Base-by-base conservation (phyloP, 108 stramenopile genomes). In the Schizochytrium sp. region DNA sequence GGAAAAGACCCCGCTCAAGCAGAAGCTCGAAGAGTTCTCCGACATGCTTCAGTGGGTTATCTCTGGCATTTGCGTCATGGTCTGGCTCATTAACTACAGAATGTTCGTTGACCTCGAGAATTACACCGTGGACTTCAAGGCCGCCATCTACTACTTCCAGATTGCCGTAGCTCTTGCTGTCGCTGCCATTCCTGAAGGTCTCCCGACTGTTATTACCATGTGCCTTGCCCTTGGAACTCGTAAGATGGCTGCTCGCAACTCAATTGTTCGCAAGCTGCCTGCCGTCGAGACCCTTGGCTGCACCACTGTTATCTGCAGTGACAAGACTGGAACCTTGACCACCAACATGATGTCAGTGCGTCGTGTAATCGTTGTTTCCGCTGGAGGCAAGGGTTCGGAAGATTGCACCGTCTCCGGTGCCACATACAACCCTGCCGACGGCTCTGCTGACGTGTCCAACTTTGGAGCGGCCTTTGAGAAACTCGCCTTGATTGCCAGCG, bases 271-370 rank as follows among this genome's bases (percentile, higher is more conserved):
- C 89, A 93, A 94, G 56, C 95, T 97, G 72, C 97, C 96, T 47
- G 95, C 95, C 42, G 98, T 98, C 5, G 99, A 99, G 93, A 98
- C 99, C 15, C 92, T 99, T 89, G 99, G 99, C 46, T 98, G 95
- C 89, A 97, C 96, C 7, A 94, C 94, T 58, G 97, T 97, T 72
- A 97, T 99, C 88, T 98, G 97, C 91, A 96, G 96, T 17, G 99
- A 99, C 94, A 99, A 99, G 91, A 99, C 99, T 5, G 99, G 99
- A 47, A 99, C 99, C 15, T 92, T 99, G 3, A 99, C 99, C 2
- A 96, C 97, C 59, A 98, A 98, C 93, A 95, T 97, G 92, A 98
- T 98, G 99, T 98, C 99, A n/a, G 98, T 95, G 94, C n/a, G 94
- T 92, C 38, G 64, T 95, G 89, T 92, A 94, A n/a, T 49, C 94